Conservation (phyloP, 208 protist genomes). For the Wallacemonas collosoma region DNA sequence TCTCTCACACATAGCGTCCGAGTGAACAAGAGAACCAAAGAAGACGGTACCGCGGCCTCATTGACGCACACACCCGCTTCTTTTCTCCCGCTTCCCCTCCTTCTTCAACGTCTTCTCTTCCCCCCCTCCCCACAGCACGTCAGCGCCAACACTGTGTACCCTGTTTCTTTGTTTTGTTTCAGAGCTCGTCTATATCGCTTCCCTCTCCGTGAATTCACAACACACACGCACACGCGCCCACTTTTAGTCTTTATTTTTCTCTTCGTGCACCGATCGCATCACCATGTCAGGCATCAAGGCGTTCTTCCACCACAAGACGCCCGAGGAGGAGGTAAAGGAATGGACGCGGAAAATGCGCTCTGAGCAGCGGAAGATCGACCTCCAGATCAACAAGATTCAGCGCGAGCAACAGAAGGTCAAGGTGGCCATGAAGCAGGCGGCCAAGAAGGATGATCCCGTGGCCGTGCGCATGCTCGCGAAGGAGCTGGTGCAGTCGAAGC, state of each 20-base stretch:
- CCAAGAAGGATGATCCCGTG: slow-evolving; percentile 71
- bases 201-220: background rate
- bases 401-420: slow-evolving; percentile 89
- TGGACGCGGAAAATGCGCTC: slow-evolving; percentile 77
- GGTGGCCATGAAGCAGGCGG: slow-evolving; percentile 74
- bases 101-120: slow-evolving; percentile 19
- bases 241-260: background rate
- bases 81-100: background rate
- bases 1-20: background rate
- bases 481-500: slow-evolving; percentile 80
- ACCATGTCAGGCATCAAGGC: slow-evolving; percentile 50
- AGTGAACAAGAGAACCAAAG: background rate
- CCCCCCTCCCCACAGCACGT: background rate
- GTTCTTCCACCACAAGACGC: slow-evolving; percentile 61
- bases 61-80: background rate
- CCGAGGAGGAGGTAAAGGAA: slow-evolving; percentile 76
- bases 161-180: slow-evolving; percentile 17
- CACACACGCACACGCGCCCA: background rate
- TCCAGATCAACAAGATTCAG: slow-evolving; percentile 78
- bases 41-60: background rate
- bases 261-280: slow-evolving; percentile 1
- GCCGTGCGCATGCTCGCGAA: slow-evolving; percentile 84
- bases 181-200: background rate
- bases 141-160: background rate
- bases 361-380: slow-evolving; percentile 84